Base-by-base conservation (phyloP, 345 rosid genomes). In the Brassica cretica region DNA sequence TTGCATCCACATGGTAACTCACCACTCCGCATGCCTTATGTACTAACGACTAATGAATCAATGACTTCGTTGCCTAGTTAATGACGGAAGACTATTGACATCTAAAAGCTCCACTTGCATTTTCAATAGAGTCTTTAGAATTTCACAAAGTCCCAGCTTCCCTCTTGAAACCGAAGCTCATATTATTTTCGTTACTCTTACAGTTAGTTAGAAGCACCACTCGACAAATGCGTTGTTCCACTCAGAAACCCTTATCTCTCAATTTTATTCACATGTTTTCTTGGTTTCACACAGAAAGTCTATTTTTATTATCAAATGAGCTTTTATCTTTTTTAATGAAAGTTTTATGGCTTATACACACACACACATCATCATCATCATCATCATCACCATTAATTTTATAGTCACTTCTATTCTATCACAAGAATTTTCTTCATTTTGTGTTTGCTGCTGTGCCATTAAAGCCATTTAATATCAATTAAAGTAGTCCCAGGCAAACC, bases 141-240 rank as follows among this genome's bases (percentile, higher is more conserved):
- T n/a, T 41, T 19, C 18, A 49, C 14, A 63, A 72, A 21, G 32
- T 12, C 33, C 3, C 30, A 4, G 63, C 15, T 49, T 64, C 9
- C 14, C 12, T 46, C 8, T 12, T 32, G n/a, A 30, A 18, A 49
- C 51, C 25, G 18, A 67, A 49, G 18, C 49, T 33, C 76, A 71
- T 64, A 70, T 8, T 25, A 71, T 27, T 37, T 25, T 64, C 66
- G 59, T 25, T 65, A 24, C 18, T 11, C 21, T 12, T 7, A 33
- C 49, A 18, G 56, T 39, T 77, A 39, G 72, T 65, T 78, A 58
- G 61, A 72, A 65, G 25, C 49, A 19, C 9, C 77, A 72, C 51
- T 66, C 51, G 73, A 60, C 6, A 72, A 56, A 66, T 72, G 76
- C 41, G 67, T 72, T 64, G 64, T 15, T 71, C 29, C 61, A 64